A percentile compares a stretch with the other conserved stretches of the same genome.
These are phyloP conservation scores for Psilocybe azurescens DNA, from an alignment of 768 basidiomycete species.

Conservation along the genomic window DNA sequence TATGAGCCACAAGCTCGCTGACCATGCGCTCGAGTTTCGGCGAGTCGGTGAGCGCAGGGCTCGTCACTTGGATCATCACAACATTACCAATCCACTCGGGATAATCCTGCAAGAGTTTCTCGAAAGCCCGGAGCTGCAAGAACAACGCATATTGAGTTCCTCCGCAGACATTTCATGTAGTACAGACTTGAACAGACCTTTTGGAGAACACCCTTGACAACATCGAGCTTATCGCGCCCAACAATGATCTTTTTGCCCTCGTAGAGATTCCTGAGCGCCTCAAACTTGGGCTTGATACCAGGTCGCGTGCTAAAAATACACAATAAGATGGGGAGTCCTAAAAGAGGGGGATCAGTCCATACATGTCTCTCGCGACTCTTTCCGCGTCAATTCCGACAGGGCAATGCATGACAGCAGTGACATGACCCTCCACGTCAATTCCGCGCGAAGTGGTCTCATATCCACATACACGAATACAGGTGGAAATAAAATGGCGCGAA, in stretches of 20 bases:
- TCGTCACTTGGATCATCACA: conserved; percentile 90
- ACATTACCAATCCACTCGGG: conserved; percentile 96
- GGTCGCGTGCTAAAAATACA: conserved; percentile 58
- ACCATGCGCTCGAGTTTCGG: conserved; percentile 94
- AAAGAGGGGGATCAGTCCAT: conserved; percentile 29
- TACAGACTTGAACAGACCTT: conserved; percentile 56
- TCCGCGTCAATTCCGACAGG: conserved; percentile 96
- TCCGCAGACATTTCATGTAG: too few relatives aligned
- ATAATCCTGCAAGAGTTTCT: conserved; percentile 91
- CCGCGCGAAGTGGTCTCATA: conserved; percentile 77
- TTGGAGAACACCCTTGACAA: conserved; percentile 97
- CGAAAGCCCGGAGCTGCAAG: conserved; percentile 86
- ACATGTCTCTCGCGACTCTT: conserved; percentile 84
- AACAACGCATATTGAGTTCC: neutral
- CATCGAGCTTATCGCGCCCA: conserved; percentile 95
- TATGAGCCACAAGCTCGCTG: conserved; percentile 91
- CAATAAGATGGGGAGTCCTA: neutral
- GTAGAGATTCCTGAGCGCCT: conserved; percentile 82
- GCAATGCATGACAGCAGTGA: conserved; percentile 85
- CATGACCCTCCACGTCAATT: conserved; percentile 89
- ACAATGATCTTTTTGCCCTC: conserved; percentile 99
- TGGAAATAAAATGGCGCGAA: conserved; percentile 92
- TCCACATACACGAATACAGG: conserved; percentile 95
- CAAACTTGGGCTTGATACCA: conserved; percentile 89
- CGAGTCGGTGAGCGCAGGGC: conserved; percentile 89